Evolutionary conservation across 2,329 filamentous ascomycete genomes (phyloP).

Genomic region (Colletotrichum spinosum): DNA sequence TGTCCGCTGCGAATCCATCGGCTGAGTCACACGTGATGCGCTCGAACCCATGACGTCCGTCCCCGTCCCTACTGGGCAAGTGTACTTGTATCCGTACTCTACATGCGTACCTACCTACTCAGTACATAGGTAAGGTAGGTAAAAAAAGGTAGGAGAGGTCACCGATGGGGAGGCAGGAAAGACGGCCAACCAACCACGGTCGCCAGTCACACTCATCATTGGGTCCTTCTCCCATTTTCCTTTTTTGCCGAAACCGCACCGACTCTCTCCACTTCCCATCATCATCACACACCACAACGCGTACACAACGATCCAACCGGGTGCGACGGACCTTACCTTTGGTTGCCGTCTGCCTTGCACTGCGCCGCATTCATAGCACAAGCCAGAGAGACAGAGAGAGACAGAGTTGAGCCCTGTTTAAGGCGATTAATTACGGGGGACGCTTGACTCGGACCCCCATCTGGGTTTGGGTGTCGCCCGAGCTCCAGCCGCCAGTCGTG

Average conservation of each 20-base stretch:
- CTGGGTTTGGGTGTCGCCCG: not conserved
- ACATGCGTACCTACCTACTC: too few relatives aligned
- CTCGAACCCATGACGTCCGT: conserved; percentile 2
- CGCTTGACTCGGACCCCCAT: not conserved
- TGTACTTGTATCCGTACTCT: too few relatives aligned
- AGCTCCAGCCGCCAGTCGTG: not conserved
- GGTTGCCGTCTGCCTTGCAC: too few relatives aligned
- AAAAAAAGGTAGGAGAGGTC: too few relatives aligned
- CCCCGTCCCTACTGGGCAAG: not conserved
- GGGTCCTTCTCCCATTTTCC: conserved; percentile 5
- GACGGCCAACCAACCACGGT: too few relatives aligned
- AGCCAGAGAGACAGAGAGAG: too few relatives aligned
- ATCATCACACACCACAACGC: conserved; percentile 23
- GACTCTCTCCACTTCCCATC: conserved; percentile 26
- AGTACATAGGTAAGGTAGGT: too few relatives aligned
- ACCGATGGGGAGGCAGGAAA: too few relatives aligned
- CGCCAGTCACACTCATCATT: too few relatives aligned
- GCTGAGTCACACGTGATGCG: conserved; percentile 26
- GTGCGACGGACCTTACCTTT: not conserved
- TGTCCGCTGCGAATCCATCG: conserved; percentile 10
- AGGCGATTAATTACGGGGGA: too few relatives aligned
- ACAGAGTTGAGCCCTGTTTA: too few relatives aligned
- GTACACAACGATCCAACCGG: not conserved
- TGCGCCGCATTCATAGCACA: too few relatives aligned
- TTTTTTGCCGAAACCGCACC: conserved; percentile 35